Evolutionary conservation across 2,329 filamentous ascomycete genomes (phyloP).

Genomic region (Lasiodiplodia gonubiensis): DNA sequence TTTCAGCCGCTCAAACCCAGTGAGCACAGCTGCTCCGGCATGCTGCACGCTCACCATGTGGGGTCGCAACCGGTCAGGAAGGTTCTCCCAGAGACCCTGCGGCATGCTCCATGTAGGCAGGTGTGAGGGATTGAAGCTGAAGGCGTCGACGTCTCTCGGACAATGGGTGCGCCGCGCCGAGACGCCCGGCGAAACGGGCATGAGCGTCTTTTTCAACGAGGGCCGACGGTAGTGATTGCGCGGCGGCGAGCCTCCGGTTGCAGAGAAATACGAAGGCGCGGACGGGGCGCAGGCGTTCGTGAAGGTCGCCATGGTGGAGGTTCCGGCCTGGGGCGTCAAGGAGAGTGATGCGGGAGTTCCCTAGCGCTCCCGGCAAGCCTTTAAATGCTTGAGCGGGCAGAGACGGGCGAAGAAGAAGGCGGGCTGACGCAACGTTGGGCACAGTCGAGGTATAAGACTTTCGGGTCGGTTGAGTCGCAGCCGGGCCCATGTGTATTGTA

Average conservation of each 20-base stretch:
- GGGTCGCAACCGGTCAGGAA: conserved; percentile 44
- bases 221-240: conserved; percentile 24
- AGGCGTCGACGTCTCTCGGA: conserved; percentile 45
- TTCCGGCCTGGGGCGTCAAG: neutral
- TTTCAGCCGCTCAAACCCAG: conserved; percentile 45
- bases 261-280: conserved; percentile 5
- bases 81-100: conserved; percentile 42
- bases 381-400: conserved; percentile 7
- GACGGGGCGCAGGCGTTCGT: conserved; percentile 6
- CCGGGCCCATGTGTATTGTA: conserved; percentile 20
- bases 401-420: neutral
- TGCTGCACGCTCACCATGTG: conserved; percentile 47
- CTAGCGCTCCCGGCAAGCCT: conserved; percentile 22
- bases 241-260: conserved; percentile 21
- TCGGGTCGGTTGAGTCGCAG: conserved; percentile 8
- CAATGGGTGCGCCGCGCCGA: conserved; percentile 38
- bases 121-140: conserved; percentile 46
- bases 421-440: conserved; percentile 19
- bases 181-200: conserved; percentile 28
- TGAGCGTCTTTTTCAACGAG: conserved; percentile 17
- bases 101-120: conserved; percentile 48
- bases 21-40: conserved; percentile 53
- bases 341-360: conserved; percentile 19
- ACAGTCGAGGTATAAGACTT: conserved; percentile 7
- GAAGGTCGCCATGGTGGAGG: conserved; percentile 12